These are phyloP conservation scores for Polygonum maritimum DNA, from an alignment of 148 eudicot genomes.

Conservation along the genomic window DNA sequence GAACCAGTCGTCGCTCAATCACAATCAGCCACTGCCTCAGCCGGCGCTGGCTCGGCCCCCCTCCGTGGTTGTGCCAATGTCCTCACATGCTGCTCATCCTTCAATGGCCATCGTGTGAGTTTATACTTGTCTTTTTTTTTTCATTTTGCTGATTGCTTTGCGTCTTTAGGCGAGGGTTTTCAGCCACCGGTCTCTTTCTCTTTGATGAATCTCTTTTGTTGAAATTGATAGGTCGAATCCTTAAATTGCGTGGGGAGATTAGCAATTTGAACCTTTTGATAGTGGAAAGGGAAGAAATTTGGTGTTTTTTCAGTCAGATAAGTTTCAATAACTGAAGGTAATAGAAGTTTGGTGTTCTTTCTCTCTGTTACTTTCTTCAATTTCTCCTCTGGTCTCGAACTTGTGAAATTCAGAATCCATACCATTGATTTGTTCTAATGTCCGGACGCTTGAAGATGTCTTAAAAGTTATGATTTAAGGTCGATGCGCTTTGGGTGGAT, in stretches of 20 bases:
- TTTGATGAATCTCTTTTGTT: not conserved
- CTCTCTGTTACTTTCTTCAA: too few species aligned
- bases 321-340: too few species aligned
- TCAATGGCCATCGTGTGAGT: constrained; percentile 44
- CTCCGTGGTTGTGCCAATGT: constrained; percentile 23
- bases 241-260: not conserved
- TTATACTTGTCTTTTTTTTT: not conserved
- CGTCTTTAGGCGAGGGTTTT: not conserved
- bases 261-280: not conserved
- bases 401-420: too few species aligned
- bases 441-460: too few species aligned
- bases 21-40: constrained; percentile 11
- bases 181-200: not conserved
- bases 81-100: constrained; percentile 29
- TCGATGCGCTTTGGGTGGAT: too few species aligned
- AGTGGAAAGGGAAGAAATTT: not conserved
- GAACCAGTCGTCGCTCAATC: constrained; percentile 12
- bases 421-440: too few species aligned
- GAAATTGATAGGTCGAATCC: not conserved
- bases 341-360: too few species aligned
- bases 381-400: too few species aligned
- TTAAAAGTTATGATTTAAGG: too few species aligned
- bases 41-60: constrained; percentile 11
- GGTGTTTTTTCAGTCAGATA: constrained; percentile 3
- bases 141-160: not conserved